A percentile compares a stretch with the other conserved stretches of the same genome.
phyloP scores from a whole-genome alignment of 441 rosid genomes.

The Pelargonium myrrhifolium region DNA sequence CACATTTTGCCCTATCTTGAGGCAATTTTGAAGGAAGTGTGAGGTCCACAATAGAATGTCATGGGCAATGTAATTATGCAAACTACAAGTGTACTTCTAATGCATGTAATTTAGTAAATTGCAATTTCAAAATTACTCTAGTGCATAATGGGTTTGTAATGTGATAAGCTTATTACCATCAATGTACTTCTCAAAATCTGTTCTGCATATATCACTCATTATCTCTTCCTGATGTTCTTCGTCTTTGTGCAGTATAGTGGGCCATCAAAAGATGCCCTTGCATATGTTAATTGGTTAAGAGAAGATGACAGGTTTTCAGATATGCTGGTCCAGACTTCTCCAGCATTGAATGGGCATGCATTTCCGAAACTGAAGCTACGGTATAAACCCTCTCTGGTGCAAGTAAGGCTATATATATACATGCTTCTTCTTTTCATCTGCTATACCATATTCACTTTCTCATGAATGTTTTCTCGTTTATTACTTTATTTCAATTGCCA shows the following conservation, averaged over 20 bases:
- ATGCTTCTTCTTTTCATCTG: conserved; percentile 6
- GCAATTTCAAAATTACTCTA: neutral
- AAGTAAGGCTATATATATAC: conserved; percentile 40
- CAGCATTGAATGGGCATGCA: conserved; percentile 63
- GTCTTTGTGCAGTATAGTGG: conserved; percentile 75
- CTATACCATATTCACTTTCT: neutral
- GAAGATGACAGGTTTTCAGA: conserved; percentile 57
- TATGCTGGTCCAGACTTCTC: conserved; percentile 71
- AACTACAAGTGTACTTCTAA: neutral
- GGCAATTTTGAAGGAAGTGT: neutral
- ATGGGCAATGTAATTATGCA: too few relatives aligned
- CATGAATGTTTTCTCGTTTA: neutral
- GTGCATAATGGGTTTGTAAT: neutral
- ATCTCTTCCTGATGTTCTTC: conserved; percentile 14
- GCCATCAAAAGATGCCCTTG: conserved; percentile 62
- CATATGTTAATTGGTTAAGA: conserved; percentile 72
- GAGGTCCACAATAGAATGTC: neutral
- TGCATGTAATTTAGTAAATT: neutral
- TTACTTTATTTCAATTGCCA: neutral
- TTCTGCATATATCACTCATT: neutral
- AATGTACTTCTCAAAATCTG: neutral
- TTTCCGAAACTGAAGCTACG: conserved; percentile 79
- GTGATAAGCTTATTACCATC: neutral
- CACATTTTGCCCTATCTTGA: neutral
- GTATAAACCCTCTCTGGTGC: conserved; percentile 75